These are phyloP conservation scores for Russula virescens DNA, from an alignment of 768 basidiomycete genomes.

Conservation along the genomic window DNA sequence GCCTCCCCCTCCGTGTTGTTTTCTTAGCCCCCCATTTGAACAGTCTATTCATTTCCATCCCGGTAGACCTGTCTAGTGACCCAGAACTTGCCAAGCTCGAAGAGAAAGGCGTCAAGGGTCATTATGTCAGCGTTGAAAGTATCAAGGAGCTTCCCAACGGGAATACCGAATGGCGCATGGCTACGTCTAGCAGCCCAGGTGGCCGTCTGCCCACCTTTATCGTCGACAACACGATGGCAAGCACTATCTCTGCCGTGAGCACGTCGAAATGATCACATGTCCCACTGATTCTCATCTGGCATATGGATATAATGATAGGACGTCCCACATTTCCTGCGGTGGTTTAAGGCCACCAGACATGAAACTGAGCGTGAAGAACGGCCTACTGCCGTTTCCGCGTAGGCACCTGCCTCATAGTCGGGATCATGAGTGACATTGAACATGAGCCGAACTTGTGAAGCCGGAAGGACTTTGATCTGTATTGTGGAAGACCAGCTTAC, in stretches of 20 bases:
- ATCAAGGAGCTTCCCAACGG: slow-evolving; percentile 57
- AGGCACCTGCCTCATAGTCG: background rate
- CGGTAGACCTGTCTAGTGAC: slow-evolving; percentile 58
- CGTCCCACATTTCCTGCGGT: slow-evolving; percentile 65
- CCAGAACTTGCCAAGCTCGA: slow-evolving; percentile 55
- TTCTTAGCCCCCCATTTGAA: background rate
- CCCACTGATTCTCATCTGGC: background rate
- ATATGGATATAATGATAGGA: slow-evolving; percentile 41
- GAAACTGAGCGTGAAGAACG: slow-evolving; percentile 3
- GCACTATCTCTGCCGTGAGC: slow-evolving; percentile 57
- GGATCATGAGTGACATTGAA: no score
- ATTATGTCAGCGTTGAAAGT: slow-evolving; percentile 66
- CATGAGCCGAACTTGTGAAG: background rate
- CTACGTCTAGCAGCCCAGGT: slow-evolving; percentile 65
- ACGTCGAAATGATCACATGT: background rate
- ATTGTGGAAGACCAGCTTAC: background rate
- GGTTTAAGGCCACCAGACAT: slow-evolving; percentile 43
- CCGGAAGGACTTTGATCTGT: background rate
- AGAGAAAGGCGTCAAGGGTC: slow-evolving; percentile 57
- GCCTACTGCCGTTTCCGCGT: background rate
- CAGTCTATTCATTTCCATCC: slow-evolving; percentile 50
- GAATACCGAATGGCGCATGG: slow-evolving; percentile 74
- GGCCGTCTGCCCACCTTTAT: slow-evolving; percentile 63
- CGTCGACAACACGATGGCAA: slow-evolving; percentile 53
- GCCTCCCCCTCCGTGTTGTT: background rate